Evolutionary conservation across 1,139 yeast species (phyloP).

Genomic region (Yamadazyma jaroonii): DNA sequence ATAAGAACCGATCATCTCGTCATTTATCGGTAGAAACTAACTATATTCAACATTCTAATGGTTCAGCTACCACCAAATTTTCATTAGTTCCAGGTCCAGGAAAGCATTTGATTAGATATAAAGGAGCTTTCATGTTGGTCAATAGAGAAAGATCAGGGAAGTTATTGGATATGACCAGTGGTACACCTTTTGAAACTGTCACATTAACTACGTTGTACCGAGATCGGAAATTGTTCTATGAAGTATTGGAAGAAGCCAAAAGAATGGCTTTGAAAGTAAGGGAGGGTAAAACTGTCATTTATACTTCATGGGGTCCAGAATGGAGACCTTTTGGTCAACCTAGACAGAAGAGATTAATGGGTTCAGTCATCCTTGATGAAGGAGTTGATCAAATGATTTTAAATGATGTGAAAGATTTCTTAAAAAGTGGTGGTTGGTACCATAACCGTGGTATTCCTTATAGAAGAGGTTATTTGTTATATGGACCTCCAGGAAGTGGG

Average conservation of each 20-base stretch:
- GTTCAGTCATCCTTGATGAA: constrained; percentile 80
- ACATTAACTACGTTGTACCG: constrained; percentile 85
- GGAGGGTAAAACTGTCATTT: constrained; percentile 92
- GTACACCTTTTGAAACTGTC: constrained; percentile 94
- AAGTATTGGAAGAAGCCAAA: constrained; percentile 84
- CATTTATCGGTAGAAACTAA: constrained; percentile 90
- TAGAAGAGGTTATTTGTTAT: constrained; percentile 87
- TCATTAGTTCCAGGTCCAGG: constrained; percentile 98
- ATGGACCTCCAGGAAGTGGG: constrained; percentile 99
- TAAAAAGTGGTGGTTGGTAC: constrained; percentile 84
- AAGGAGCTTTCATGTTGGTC: constrained; percentile 85
- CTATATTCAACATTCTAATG: constrained; percentile 88
- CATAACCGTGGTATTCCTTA: constrained; percentile 95
- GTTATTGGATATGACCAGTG: constrained; percentile 83
- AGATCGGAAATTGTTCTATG: constrained; percentile 68
- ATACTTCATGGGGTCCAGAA: constrained; percentile 96
- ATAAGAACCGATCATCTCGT: constrained; percentile 69
- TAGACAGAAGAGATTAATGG: constrained; percentile 76
- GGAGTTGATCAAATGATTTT: constrained; percentile 67
- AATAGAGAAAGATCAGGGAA: constrained; percentile 89
- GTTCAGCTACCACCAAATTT: constrained; percentile 83
- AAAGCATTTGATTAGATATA: constrained; percentile 78
- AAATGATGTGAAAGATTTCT: constrained; percentile 75
- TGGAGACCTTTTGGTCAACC: constrained; percentile 99
- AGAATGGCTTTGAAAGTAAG: constrained; percentile 74